Evolutionary conservation across 768 basidiomycete genomes (phyloP).

Genomic region (Mycena polygramma): DNA sequence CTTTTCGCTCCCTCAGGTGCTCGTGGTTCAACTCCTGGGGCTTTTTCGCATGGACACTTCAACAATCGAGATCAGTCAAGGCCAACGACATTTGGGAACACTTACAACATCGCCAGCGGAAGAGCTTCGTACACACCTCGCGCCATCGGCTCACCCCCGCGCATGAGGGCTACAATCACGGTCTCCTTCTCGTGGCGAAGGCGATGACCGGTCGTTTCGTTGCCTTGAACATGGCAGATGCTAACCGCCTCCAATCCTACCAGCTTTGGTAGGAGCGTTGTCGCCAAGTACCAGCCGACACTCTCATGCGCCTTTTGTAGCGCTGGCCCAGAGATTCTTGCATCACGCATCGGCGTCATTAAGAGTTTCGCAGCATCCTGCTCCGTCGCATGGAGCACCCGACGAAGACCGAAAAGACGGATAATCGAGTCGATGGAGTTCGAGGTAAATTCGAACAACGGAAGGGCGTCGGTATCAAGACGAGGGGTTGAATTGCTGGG

Average conservation of each 20-base stretch:
- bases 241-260: slow-evolving; percentile 41
- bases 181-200: slow-evolving; percentile 39
- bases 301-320: slow-evolving; percentile 35
- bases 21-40: slow-evolving; percentile 37
- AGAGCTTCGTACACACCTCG: slow-evolving; percentile 37
- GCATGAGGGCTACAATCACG: slow-evolving; percentile 42
- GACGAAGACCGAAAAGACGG: slow-evolving; percentile 21
- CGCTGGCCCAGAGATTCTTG: slow-evolving; percentile 36
- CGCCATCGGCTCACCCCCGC: slow-evolving; percentile 44
- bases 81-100: not conserved
- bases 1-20: slow-evolving; percentile 34
- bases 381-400: slow-evolving; percentile 35
- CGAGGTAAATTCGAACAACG: slow-evolving; percentile 26
- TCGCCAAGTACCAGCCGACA: slow-evolving; percentile 38
- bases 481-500: slow-evolving; percentile 36
- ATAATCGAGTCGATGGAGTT: slow-evolving; percentile 29
- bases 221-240: slow-evolving; percentile 43
- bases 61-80: slow-evolving; percentile 17
- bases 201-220: slow-evolving; percentile 40
- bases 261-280: slow-evolving; percentile 35
- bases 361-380: slow-evolving; percentile 40
- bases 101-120: slow-evolving; percentile 41
- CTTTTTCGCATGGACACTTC: slow-evolving; percentile 40
- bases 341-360: slow-evolving; percentile 44
- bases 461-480: slow-evolving; percentile 37